Percentiles rank a stretch among this genome's conserved stretches.
phyloP scores from a whole-genome alignment of 352 stramenopile species.

The Pythium dissimile region DNA sequence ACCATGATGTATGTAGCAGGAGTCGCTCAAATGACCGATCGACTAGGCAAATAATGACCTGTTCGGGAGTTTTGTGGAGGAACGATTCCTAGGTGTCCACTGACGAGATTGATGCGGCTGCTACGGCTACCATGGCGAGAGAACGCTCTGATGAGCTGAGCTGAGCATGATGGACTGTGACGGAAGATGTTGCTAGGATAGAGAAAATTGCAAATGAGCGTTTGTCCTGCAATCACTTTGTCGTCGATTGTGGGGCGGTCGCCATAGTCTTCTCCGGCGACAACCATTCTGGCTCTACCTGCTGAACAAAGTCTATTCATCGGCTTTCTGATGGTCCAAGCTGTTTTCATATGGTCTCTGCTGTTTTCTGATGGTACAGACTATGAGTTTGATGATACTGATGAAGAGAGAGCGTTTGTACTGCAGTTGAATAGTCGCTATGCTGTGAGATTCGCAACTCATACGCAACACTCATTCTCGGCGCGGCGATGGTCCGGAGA shows the following conservation, averaged over 20 bases:
- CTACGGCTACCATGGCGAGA: conserved; percentile 37
- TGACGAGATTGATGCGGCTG: conserved; percentile 50
- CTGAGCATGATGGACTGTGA: not conserved
- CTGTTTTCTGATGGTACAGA: not conserved
- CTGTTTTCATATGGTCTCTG: not conserved
- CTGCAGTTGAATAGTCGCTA: too few relatives aligned
- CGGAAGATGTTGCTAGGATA: not conserved
- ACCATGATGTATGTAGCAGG: too few relatives aligned
- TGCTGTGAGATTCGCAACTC: too few relatives aligned
- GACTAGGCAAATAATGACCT: not conserved
- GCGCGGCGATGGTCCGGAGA: not conserved
- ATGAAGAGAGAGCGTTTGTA: not conserved
- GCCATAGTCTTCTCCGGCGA: not conserved
- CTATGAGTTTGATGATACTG: not conserved
- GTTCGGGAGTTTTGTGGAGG: conserved; percentile 12
- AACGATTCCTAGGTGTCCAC: conserved; percentile 41
- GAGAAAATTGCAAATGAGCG: too few relatives aligned
- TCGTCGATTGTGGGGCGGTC: too few relatives aligned
- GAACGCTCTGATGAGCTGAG: not conserved
- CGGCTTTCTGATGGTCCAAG: too few relatives aligned
- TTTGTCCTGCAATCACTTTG: too few relatives aligned
- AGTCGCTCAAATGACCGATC: conserved; percentile 33
- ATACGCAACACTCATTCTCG: not conserved
- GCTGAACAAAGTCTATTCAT: too few relatives aligned
- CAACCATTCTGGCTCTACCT: too few relatives aligned